These are phyloP conservation scores for Auriscalpium microsporum DNA, from an alignment of 768 basidiomycete genomes.

Conservation along the genomic window DNA sequence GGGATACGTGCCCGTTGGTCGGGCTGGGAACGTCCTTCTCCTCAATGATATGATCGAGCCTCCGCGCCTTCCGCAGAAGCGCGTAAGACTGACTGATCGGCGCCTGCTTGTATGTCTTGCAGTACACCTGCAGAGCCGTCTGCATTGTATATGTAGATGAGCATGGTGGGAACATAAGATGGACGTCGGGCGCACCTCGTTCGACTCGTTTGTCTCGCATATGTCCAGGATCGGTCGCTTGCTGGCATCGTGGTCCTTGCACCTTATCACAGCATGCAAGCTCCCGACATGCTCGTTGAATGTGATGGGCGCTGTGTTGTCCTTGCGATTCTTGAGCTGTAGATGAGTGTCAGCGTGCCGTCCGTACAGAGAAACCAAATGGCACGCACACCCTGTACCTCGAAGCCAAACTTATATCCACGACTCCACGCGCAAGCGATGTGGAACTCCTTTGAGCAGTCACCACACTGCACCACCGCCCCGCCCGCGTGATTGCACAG, in stretches of 20 bases:
- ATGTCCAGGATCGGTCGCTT: conserved; percentile 70
- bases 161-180: background rate
- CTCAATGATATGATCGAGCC: conserved; percentile 68
- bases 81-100: conserved; percentile 66
- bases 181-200: conserved; percentile 49
- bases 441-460: conserved; percentile 78
- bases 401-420: conserved; percentile 85
- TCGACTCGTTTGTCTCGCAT: conserved; percentile 77
- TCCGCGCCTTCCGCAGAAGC: conserved; percentile 80
- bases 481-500: conserved; percentile 69
- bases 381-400: conserved; percentile 67
- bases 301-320: conserved; percentile 52
- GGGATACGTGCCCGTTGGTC: conserved; percentile 10
- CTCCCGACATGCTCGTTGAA: conserved; percentile 51
- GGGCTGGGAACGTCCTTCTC: conserved; percentile 17
- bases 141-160: conserved; percentile 22
- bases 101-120: conserved; percentile 77
- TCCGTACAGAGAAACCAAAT: no score
- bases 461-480: conserved; percentile 75
- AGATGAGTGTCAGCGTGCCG: background rate
- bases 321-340: conserved; percentile 73
- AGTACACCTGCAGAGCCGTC: conserved; percentile 89
- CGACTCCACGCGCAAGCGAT: conserved; percentile 84
- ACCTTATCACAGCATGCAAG: conserved; percentile 14
- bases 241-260: conserved; percentile 14